phyloP scores from a whole-genome alignment of 305 asterid genomes.

The Solanum hybrid region DNA sequence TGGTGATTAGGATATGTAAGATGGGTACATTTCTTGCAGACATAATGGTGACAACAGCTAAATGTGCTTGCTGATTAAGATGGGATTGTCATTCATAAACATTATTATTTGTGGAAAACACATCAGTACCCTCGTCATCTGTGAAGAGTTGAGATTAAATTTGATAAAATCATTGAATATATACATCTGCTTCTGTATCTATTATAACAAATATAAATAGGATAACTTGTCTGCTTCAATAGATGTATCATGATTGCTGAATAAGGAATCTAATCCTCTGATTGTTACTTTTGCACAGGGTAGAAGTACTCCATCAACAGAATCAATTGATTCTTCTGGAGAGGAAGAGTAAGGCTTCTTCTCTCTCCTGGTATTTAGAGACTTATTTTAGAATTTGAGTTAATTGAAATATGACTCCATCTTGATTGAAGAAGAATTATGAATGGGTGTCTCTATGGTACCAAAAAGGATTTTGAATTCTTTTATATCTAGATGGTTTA shows the following conservation, averaged over 20 bases:
- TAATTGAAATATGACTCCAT: not conserved
- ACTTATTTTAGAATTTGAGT: not conserved
- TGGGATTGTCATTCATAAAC: not conserved
- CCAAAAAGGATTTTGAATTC: not conserved
- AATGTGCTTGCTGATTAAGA: not conserved
- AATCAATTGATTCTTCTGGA: conserved; percentile 87
- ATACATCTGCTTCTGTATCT: not conserved
- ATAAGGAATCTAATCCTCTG: conserved; percentile 8
- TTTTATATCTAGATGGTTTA: not conserved
- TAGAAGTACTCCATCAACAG: conserved; percentile 65
- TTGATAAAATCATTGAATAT: not conserved
- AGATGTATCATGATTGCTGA: not conserved
- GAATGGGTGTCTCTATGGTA: not conserved
- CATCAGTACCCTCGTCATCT: not conserved
- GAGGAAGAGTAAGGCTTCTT: conserved; percentile 85
- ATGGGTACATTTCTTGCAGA: not conserved
- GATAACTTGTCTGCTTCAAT: not conserved
- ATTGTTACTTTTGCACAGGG: conserved; percentile 42
- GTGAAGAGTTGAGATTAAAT: not conserved
- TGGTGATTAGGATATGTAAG: not conserved
- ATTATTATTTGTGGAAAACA: not conserved
- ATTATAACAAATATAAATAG: not conserved
- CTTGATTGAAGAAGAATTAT: not conserved
- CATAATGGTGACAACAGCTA: not conserved
- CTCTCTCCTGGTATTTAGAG: conserved; percentile 2